Percentiles rank a stretch among this genome's conserved stretches.
Conservation (phyloP, 2,329 filamentous ascomycete genomes). For the Stemphylium vesicarium region DNA sequence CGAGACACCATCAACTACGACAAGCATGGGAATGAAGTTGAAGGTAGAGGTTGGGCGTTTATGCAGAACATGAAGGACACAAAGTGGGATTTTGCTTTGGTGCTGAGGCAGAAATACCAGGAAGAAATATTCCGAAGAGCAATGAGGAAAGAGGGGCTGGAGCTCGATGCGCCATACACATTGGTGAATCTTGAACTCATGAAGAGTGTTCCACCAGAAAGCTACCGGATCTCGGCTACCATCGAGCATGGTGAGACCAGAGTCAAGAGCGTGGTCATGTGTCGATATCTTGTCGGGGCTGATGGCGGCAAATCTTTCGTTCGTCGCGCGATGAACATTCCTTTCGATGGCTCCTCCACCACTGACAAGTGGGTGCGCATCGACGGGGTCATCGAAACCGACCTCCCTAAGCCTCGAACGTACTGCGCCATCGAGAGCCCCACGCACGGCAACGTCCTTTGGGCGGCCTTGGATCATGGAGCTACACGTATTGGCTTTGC, state of each 20-base stretch:
- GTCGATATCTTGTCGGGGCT: constrained; percentile 59
- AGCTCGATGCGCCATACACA: constrained; percentile 46
- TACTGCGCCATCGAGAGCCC: constrained; percentile 59
- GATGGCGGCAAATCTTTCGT: constrained; percentile 61
- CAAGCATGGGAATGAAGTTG: constrained; percentile 52
- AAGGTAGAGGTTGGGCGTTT: constrained; percentile 59
- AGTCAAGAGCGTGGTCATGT: constrained; percentile 39
- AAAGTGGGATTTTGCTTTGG: constrained; percentile 60
- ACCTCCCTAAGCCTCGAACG: constrained; percentile 56
- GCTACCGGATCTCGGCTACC: constrained; percentile 37
- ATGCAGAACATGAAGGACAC: constrained; percentile 62
- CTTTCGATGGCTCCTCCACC: constrained; percentile 57
- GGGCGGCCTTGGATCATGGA: constrained; percentile 61
- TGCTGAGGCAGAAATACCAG: constrained; percentile 62
- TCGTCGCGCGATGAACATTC: constrained; percentile 54
- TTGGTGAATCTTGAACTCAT: constrained; percentile 50
- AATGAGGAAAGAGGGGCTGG: constrained; percentile 46
- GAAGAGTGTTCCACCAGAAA: constrained; percentile 32
- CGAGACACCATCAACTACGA: constrained; percentile 59
- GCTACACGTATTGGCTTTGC: constrained; percentile 62
- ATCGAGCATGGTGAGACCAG: constrained; percentile 39
- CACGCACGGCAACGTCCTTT: constrained; percentile 62
- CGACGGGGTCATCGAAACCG: constrained; percentile 58
- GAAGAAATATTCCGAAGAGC: constrained; percentile 60
- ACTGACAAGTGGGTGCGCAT: constrained; percentile 63